Evolutionary conservation across 257 asterid species (phyloP), one percentile per base, ranked within the genome.

Genomic region (Lycium ferocissimum): DNA sequence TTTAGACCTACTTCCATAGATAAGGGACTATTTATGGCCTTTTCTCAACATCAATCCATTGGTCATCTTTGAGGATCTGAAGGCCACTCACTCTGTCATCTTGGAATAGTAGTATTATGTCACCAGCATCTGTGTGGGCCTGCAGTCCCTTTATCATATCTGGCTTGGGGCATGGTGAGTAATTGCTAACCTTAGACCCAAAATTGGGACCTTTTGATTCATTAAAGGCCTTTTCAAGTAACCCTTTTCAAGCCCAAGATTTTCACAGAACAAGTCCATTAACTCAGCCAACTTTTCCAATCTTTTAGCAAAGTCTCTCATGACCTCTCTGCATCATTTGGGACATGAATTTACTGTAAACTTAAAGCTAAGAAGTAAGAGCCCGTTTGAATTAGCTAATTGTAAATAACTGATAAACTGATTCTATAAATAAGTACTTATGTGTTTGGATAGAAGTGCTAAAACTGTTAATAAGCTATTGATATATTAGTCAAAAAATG

Each of bases 71-170:
- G 82, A 93, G 79, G 83, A 93, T 88, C 58, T 93, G 95, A 13
- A 93, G 97, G 53, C 94, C 94, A 5, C 86, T 87, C 4, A 88
- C 97, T 84, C 85, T 92, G 12, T 91, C 97, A 70, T 93, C 94
- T 67, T 92, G 95, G 89, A 89, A 92, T 1, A 93, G 92, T 4
- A 93, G 76, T 85, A 93, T 90, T 9, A 92, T 89, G 2, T 96
- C 97, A 0, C 96, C 96, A 0, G 97, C 95, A 43, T 92, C 97
- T 2, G 94, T 92, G 91, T 93, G 97, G 70, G 94, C 93, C 38
- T 96, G 87, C 0, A 93, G 91, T 40, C 95, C 97, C 33, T 87
- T 89, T 10, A 91, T 90, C 84, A 81, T 84, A 18, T 93, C 92
- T 0, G 96, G 96, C 11, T 70, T 80, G 5, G 94, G 93, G 76